Base-by-base conservation (phyloP, 2,329 filamentous ascomycete species). In the Ambrosiella cleistominuta region DNA sequence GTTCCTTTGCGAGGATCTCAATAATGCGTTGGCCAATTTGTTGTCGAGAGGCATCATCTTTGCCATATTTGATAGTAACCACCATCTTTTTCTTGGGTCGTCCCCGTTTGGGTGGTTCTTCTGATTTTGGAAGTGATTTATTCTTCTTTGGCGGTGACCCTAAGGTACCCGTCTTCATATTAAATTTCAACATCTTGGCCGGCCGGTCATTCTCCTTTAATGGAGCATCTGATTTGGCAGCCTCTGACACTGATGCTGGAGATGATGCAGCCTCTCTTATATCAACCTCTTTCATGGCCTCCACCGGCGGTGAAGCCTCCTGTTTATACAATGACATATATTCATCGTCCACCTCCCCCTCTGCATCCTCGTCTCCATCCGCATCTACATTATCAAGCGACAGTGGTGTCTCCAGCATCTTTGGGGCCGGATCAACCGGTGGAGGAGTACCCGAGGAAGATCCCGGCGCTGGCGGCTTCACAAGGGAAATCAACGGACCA, bases 101-200 rank as follows among this genome's bases (percentile, higher is more conserved):
- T 27, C 55, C 58, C n/a, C 53, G 58, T 38, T 44, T 53, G 0
- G 47, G 17, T 9, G 54, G 52, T 13, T 36, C 13, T 57, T 61
- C 5, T 19, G 12, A 15, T 13, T 49, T 35, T 11, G 45, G 36
- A 19, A 56, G 17, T 2, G 52, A 60, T 27, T 62, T 66, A 1
- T 66, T 64, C 63, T 81, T 85, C 53, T 74, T 77, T 0, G 80
- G 80, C 0, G 81, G 79, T 3, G 80, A 79, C 3, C 80, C 79
- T 54, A 83, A 75, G 1, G 80, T 83, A 4, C 80, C 80, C 1
- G 80, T 83, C 61, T 74, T 78, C 1, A 73, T 72, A 61, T 83
- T 82, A 63, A 82, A 73, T 61, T 71, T 75, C 17, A 83, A 66
- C 0, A 83, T 63, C 62, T 77, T 81, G 49, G 70, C 73, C 0